Evolutionary conservation across 2,329 filamentous ascomycete genomes (phyloP).

Genomic region (Coniella lustricola): DNA sequence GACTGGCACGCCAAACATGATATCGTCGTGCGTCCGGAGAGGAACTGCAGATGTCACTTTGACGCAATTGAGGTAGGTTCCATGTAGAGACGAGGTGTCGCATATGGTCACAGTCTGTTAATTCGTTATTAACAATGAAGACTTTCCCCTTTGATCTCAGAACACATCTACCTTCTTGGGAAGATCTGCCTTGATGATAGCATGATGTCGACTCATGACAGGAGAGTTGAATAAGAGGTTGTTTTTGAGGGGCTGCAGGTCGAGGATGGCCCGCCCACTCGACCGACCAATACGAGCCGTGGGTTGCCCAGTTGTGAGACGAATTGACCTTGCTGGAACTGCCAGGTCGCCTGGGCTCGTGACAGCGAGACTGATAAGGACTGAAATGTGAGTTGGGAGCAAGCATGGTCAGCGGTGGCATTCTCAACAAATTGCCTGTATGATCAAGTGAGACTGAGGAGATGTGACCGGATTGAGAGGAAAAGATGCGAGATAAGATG

Average conservation of each 20-base stretch:
- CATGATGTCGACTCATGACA: conserved; percentile 65
- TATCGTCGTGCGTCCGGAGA: conserved; percentile 28
- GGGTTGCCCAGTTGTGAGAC: conserved; percentile 26
- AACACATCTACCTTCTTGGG: conserved; percentile 34
- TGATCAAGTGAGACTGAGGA: too few species aligned
- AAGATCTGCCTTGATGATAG: conserved; percentile 41
- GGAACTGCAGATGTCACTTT: conserved; percentile 19
- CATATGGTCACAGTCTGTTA: conserved; percentile 37
- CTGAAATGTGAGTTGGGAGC: conserved; percentile 20
- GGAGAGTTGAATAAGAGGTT: conserved; percentile 66
- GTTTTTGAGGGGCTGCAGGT: conserved; percentile 24
- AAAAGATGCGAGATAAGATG: not conserved
- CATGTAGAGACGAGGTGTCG: conserved; percentile 46
- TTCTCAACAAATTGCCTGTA: too few species aligned
- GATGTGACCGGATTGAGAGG: too few species aligned
- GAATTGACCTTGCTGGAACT: conserved; percentile 18
- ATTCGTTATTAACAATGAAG: conserved; percentile 22
- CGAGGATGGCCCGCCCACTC: conserved; percentile 31
- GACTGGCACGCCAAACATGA: conserved; percentile 35
- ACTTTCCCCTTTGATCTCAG: not conserved
- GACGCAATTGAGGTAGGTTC: conserved; percentile 38
- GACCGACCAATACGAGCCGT: conserved; percentile 35
- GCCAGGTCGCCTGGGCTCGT: conserved; percentile 4
- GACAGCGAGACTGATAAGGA: conserved; percentile 17
- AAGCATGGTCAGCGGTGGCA: not conserved